Evolutionary conservation across 2,329 filamentous ascomycete species (phyloP), one percentile per base, ranked within the genome.

Genomic region (Phialophora tarda): DNA sequence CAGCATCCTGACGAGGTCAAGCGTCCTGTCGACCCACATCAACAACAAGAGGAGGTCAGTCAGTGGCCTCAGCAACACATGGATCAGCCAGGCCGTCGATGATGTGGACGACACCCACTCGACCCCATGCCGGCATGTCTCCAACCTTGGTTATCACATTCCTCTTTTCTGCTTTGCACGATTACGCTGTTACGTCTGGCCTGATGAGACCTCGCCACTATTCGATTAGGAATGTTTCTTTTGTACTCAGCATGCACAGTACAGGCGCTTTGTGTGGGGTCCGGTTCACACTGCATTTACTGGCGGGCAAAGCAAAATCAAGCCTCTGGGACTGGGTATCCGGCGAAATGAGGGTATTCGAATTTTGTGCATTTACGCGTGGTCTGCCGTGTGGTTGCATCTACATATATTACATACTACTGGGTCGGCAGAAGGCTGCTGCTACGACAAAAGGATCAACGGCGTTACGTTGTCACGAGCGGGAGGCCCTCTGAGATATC

Each of bases 1-100:
- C 41, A 44, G 48, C 65, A 68, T 61, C 65, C 73, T 24, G 78
- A 80, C 62, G 79, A 81, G 50, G 75, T 80, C 51, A 82, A 82
- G 68, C 76, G 76, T n/a, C 77, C 78, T 14, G 73, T 76, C 58
- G 76, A 77, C 4, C 71, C 72, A 64, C 53, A 30, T 1, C 26
- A n/a, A 41, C 77, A 76, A 62, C 64, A 69, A 50, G 65, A 69
- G 54, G 68, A 65, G 23, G 50, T 63, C 30, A 32, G 65, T 3
- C 66, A 65, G 21, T 71, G 69, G 69, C 56, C 66, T 23, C 65
- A 63, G 50, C 62, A 69, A 50, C 55, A 66, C 8, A 64, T 57
- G 57, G 58, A 68, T 55, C 63, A 65, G 14, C 56, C 63, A 2
- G 50, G 63, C n/a, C 60, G 28, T 41, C 60, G 63, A 50, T 62